phyloP scores from a whole-genome alignment of 2,329 filamentous ascomycete genomes.

The Calycina marina region DNA sequence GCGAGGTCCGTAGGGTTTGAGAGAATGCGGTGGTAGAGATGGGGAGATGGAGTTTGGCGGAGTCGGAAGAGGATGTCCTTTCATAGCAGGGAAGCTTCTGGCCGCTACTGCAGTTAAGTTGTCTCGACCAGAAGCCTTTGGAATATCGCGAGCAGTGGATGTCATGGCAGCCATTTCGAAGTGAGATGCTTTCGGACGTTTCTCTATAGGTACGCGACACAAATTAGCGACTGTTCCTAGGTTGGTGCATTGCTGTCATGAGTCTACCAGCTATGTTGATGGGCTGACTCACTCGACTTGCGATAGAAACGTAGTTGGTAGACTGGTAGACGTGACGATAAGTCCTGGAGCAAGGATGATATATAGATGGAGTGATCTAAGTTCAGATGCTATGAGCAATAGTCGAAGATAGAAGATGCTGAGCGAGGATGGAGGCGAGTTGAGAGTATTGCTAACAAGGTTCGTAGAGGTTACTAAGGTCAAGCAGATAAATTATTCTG shows the following conservation, averaged over 20 bases:
- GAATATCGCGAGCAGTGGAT: conserved; percentile 50
- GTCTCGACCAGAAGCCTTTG: conserved; percentile 46
- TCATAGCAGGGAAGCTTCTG: conserved; percentile 39
- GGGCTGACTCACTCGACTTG: conserved; percentile 23
- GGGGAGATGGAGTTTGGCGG: conserved; percentile 94
- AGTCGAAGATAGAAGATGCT: conserved; percentile 9
- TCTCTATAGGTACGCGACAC: conserved; percentile 21
- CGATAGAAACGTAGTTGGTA: conserved; percentile 19
- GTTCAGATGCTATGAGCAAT: too few species aligned
- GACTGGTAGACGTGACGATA: conserved; percentile 5
- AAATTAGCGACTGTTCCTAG: conserved; percentile 10
- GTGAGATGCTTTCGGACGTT: conserved; percentile 16
- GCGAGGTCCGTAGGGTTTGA: conserved; percentile 43
- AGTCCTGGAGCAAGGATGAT: background rate
- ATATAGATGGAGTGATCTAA: too few species aligned
- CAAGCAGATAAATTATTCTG: background rate
- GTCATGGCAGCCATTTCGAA: conserved; percentile 48
- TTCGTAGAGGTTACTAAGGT: background rate
- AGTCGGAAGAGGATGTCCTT: conserved; percentile 60
- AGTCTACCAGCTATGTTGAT: conserved; percentile 1
- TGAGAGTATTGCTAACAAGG: conserved; percentile 2
- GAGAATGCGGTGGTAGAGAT: conserved; percentile 65
- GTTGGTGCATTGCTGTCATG: conserved; percentile 8
- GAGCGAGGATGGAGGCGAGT: conserved; percentile 12
- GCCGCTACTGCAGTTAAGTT: conserved; percentile 60